phyloP scores from a whole-genome alignment of 1,139 yeast genomes.

The Groenewaldozyma auringiensis region DNA sequence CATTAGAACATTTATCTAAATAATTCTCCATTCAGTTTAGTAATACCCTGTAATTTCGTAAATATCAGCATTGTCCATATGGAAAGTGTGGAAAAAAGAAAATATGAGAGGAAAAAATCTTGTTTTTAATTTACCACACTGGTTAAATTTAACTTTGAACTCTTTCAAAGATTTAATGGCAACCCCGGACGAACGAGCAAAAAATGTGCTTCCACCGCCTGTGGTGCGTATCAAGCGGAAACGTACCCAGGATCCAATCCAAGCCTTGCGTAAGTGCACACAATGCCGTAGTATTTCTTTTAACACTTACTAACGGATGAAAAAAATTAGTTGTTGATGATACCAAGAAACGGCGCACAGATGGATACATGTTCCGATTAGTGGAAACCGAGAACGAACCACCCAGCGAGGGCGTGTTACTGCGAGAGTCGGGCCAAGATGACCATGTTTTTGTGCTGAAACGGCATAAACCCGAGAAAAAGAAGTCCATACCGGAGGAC shows the following conservation, averaged over 20 bases:
- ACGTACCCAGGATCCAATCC: constrained; percentile 78
- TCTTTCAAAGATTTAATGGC: no score
- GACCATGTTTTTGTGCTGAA: constrained; percentile 23
- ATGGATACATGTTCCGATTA: constrained; percentile 42
- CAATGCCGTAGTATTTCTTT: not conserved
- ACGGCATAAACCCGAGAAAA: constrained; percentile 34
- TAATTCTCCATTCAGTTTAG: no score
- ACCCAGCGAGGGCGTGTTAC: constrained; percentile 16
- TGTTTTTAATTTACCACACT: no score
- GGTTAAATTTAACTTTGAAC: no score
- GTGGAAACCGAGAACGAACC: constrained; percentile 53
- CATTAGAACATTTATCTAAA: no score
- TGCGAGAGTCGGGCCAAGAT: constrained; percentile 19
- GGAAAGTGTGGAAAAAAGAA: no score
- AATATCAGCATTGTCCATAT: no score
- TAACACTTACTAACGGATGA: constrained; percentile 7
- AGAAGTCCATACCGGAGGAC: constrained; percentile 28
- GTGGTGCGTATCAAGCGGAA: constrained; percentile 77
- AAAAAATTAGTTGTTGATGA: constrained; percentile 32
- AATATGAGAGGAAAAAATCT: no score
- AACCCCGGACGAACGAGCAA: no score
- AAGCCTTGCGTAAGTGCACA: constrained; percentile 59
- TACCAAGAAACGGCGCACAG: constrained; percentile 41
- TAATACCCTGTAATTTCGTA: no score
- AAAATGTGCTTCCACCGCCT: constrained; percentile 18